Conservation (phyloP, 2,329 filamentous ascomycete species). For the Aaosphaeria arxii region DNA sequence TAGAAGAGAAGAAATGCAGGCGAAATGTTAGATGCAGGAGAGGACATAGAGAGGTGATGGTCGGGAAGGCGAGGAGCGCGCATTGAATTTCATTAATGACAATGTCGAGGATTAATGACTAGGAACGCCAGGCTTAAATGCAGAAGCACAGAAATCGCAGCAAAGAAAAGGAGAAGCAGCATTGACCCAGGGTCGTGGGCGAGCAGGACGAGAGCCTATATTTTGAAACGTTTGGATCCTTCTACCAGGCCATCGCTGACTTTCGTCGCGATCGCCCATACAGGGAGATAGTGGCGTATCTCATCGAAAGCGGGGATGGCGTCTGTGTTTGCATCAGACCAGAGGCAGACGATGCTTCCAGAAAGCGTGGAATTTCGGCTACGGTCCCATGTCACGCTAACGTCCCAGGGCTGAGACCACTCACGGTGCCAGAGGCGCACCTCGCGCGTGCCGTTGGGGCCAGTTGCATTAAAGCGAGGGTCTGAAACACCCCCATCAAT, state of each 20-base stretch:
- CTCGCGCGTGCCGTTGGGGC: conserved; percentile 61
- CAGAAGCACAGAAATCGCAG: conserved; percentile 29
- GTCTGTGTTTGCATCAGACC: conserved; percentile 80
- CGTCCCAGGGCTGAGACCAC: conserved; percentile 73
- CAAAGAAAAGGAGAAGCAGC: conserved; percentile 23
- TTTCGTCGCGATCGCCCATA: conserved; percentile 78
- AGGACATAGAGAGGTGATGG: conserved; percentile 2
- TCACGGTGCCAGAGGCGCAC: conserved; percentile 79
- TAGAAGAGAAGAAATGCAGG: conserved; percentile 1
- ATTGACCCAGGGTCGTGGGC: conserved; percentile 22
- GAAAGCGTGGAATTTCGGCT: conserved; percentile 29
- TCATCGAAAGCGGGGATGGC: conserved; percentile 84
- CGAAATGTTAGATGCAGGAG: neutral
- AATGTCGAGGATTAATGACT: conserved; percentile 17
- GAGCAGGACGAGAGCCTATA: conserved; percentile 18
- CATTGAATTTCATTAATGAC: conserved; percentile 21
- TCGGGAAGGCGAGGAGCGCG: conserved; percentile 9
- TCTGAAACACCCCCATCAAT: conserved; percentile 63
- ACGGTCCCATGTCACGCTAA: conserved; percentile 66
- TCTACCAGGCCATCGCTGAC: conserved; percentile 75
- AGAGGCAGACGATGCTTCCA: conserved; percentile 73
- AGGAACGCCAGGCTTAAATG: conserved; percentile 30
- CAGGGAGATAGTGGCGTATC: conserved; percentile 69
- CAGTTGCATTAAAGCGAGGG: conserved; percentile 62
- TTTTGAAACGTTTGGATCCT: conserved; percentile 65